Conservation (phyloP, 1,139 yeast species). For the Suhomyces yuchorum region DNA sequence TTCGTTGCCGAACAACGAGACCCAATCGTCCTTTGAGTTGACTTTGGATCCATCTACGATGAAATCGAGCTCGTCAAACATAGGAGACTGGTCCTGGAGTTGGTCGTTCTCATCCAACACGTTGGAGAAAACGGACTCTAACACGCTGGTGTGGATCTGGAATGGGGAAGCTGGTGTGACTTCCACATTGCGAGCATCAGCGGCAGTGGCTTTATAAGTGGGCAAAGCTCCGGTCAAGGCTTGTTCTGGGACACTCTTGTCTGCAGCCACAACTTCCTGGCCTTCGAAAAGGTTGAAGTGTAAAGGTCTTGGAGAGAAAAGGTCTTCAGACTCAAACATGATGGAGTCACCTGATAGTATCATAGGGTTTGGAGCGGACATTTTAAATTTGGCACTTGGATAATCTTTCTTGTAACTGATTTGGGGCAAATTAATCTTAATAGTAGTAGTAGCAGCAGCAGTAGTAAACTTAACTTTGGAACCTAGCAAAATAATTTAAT, state of each 20-base stretch:
- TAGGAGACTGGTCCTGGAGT: constrained; percentile 56
- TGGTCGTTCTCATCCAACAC: constrained; percentile 43
- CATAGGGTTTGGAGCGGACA: constrained; percentile 31
- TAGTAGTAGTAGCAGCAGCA: constrained; percentile 4
- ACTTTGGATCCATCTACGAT: constrained; percentile 49
- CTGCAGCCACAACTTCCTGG: constrained; percentile 8
- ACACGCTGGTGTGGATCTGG: constrained; percentile 57
- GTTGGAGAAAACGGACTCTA: constrained; percentile 62
- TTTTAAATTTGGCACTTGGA: constrained; percentile 15
- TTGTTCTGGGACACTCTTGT: constrained; percentile 11
- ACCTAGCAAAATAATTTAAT: constrained; percentile 11
- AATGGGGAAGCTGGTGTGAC: constrained; percentile 38
- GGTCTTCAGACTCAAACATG: constrained; percentile 31
- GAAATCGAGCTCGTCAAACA: constrained; percentile 61
- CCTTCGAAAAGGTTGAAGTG: constrained; percentile 15
- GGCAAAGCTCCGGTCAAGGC: constrained; percentile 26
- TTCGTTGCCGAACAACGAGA: constrained; percentile 58
- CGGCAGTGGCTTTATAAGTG: constrained; percentile 10
- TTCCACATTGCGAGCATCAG: constrained; percentile 14
- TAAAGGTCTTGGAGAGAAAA: constrained; percentile 19
- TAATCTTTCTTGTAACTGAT: constrained; percentile 3
- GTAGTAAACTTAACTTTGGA: constrained; percentile 7
- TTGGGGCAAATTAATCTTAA: constrained; percentile 8
- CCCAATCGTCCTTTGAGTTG: constrained; percentile 58
- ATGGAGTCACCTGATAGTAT: constrained; percentile 32